A percentile compares a stretch with the other conserved stretches of the same genome.
These are phyloP conservation scores for Scortechinia acanthostroma DNA, from an alignment of 2,329 filamentous ascomycete species.

Conservation along the genomic window DNA sequence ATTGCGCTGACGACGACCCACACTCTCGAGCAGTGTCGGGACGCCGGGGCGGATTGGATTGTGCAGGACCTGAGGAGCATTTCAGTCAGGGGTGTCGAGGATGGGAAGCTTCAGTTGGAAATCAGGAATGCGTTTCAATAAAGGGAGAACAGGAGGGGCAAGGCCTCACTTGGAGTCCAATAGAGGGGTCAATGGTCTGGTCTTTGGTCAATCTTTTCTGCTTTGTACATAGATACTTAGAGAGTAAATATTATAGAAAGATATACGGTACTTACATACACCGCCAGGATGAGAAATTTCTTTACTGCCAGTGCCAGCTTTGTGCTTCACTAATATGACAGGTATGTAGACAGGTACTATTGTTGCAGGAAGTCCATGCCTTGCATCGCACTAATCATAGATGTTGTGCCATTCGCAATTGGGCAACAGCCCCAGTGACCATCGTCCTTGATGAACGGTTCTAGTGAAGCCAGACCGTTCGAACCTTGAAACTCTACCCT, in stretches of 20 bases:
- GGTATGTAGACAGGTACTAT: too few species aligned
- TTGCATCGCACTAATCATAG: too few species aligned
- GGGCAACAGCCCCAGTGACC: too few species aligned
- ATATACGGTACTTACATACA: background rate
- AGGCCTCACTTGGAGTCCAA: too few species aligned
- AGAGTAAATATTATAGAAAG: background rate
- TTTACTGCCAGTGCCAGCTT: too few species aligned
- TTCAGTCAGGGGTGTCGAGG: constrained; percentile 30
- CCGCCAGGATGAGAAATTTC: background rate
- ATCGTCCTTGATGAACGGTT: too few species aligned
- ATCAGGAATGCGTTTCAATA: constrained; percentile 10
- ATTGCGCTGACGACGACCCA: constrained; percentile 62
- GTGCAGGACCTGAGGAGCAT: constrained; percentile 55
- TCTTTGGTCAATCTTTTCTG: background rate
- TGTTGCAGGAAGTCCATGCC: too few species aligned
- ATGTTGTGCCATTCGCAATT: too few species aligned
- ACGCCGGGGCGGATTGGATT: constrained; percentile 64
- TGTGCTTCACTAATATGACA: too few species aligned
- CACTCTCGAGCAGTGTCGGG: constrained; percentile 45
- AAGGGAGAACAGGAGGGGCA: background rate
- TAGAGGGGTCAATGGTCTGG: too few species aligned
- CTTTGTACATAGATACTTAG: background rate
- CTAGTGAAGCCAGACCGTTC: too few species aligned
- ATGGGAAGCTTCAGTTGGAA: constrained; percentile 14
- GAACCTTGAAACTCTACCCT: too few species aligned